A percentile compares a stretch with the other conserved stretches of the same genome.
phyloP scores from a whole-genome alignment of 805 yeast species.

The Candida xyloterini region DNA sequence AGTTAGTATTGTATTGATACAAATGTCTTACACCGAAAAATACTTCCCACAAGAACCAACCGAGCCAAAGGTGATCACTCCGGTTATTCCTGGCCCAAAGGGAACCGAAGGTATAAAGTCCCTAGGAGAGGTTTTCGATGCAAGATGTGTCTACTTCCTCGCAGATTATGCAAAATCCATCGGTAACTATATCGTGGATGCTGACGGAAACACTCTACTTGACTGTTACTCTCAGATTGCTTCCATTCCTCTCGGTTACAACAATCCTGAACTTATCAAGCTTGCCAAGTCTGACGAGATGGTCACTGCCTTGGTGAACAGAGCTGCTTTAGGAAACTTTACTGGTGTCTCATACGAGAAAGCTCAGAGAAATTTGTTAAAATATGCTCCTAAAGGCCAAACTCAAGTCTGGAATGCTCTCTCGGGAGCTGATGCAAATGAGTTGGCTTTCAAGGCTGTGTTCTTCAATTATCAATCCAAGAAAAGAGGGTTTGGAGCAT shows the following conservation, averaged over 20 bases:
- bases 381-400: conserved; percentile 78
- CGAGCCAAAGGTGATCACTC: conserved; percentile 59
- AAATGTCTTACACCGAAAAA: conserved; percentile 37
- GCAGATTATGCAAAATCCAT: conserved; percentile 71
- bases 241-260: conserved; percentile 81
- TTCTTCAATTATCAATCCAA: conserved; percentile 73
- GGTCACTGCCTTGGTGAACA: conserved; percentile 70
- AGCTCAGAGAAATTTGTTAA: conserved; percentile 55
- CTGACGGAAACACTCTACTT: conserved; percentile 70
- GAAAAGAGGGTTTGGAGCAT: conserved; percentile 63
- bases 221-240: conserved; percentile 85
- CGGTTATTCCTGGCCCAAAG: conserved; percentile 73
- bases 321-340: conserved; percentile 84
- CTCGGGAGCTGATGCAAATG: conserved; percentile 87
- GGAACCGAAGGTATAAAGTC: conserved; percentile 49
- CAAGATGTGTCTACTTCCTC: conserved; percentile 69
- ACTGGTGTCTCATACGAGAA: conserved; percentile 61
- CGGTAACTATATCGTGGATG: conserved; percentile 81
- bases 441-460: conserved; percentile 85
- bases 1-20: neutral
- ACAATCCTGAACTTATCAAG: conserved; percentile 71
- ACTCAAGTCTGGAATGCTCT: conserved; percentile 73
- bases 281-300: conserved; percentile 68
- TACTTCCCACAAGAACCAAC: conserved; percentile 82
- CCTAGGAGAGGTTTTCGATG: conserved; percentile 63